Percentiles rank a stretch among this genome's conserved stretches.
phyloP scores from a whole-genome alignment of 2,329 filamentous ascomycete genomes.

The Microsporum ferrugineum region DNA sequence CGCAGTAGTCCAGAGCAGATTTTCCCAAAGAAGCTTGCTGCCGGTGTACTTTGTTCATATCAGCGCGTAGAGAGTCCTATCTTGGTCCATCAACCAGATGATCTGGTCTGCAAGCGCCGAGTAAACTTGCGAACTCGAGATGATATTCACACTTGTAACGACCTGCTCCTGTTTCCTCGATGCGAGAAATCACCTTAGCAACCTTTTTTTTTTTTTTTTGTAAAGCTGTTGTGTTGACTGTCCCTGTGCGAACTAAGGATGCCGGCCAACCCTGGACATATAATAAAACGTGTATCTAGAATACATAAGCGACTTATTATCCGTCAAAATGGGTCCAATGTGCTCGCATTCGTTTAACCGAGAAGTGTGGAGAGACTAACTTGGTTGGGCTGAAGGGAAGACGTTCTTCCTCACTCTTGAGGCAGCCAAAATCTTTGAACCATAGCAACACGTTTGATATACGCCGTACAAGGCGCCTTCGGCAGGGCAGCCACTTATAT shows the following conservation, averaged over 20 bases:
- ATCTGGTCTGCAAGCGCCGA: not conserved
- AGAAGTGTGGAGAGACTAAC: not conserved
- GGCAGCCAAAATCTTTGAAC: not conserved
- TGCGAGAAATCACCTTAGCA: not conserved
- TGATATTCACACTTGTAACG: too few relatives aligned
- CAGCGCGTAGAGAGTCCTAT: not conserved
- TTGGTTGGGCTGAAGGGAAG: not conserved
- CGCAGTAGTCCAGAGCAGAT: not conserved
- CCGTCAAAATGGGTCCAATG: not conserved
- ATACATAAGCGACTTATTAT: not conserved
- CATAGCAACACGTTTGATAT: not conserved
- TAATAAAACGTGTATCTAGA: not conserved
- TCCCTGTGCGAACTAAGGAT: not conserved
- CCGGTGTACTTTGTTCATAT: not conserved
- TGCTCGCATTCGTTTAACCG: not conserved
- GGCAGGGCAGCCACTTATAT: conserved; percentile 1
- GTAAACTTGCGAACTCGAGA: too few relatives aligned
- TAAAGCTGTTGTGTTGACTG: not conserved
- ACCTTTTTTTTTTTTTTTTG: not conserved
- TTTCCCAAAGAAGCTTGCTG: not conserved
- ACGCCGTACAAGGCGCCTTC: not conserved
- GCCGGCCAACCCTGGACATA: not conserved
- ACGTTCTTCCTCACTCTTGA: too few relatives aligned
- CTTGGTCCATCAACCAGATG: not conserved
- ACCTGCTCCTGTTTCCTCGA: not conserved